Conservation (phyloP, 805 yeast genomes). For the Wickerhamiella nectarea region DNA sequence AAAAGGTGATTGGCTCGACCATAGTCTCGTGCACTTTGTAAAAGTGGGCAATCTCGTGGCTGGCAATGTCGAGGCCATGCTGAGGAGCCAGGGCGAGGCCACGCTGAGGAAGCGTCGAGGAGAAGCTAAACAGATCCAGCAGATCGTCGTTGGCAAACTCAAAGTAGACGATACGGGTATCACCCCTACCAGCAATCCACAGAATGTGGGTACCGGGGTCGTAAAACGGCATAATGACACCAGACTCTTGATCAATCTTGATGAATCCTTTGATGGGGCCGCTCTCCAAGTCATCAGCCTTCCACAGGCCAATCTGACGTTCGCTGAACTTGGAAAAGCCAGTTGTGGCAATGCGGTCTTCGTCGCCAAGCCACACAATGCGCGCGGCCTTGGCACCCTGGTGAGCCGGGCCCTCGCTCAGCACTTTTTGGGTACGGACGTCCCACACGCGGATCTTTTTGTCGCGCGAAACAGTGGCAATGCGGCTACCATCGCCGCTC, state of each 20-base stretch:
- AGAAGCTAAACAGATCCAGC: conserved; percentile 74
- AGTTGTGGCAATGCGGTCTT: conserved; percentile 77
- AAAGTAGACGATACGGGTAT: conserved; percentile 89
- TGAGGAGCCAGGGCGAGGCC: conserved; percentile 90
- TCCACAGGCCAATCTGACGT: conserved; percentile 94
- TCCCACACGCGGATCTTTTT: conserved; percentile 88
- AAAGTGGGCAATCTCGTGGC: conserved; percentile 70
- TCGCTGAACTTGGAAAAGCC: conserved; percentile 89
- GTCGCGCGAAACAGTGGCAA: conserved; percentile 87
- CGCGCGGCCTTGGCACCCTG: conserved; percentile 85
- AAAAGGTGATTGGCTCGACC: conserved; percentile 84
- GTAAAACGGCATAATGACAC: conserved; percentile 81
- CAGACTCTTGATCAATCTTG: conserved; percentile 79
- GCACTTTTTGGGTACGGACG: conserved; percentile 53
- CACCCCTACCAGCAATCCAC: conserved; percentile 94
- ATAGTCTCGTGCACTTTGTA: conserved; percentile 73
- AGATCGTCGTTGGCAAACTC: conserved; percentile 80
- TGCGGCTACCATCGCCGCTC: conserved; percentile 73
- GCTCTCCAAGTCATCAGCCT: conserved; percentile 49
- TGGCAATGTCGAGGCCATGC: conserved; percentile 59
- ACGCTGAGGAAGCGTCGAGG: conserved; percentile 85
- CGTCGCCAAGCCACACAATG: conserved; percentile 79
- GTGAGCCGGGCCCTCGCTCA: conserved; percentile 82
- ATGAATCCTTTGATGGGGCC: conserved; percentile 89
- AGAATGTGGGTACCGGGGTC: conserved; percentile 71